Base-by-base conservation (phyloP, 2,329 filamentous ascomycete genomes). In the Cyphellophora attinorum region DNA sequence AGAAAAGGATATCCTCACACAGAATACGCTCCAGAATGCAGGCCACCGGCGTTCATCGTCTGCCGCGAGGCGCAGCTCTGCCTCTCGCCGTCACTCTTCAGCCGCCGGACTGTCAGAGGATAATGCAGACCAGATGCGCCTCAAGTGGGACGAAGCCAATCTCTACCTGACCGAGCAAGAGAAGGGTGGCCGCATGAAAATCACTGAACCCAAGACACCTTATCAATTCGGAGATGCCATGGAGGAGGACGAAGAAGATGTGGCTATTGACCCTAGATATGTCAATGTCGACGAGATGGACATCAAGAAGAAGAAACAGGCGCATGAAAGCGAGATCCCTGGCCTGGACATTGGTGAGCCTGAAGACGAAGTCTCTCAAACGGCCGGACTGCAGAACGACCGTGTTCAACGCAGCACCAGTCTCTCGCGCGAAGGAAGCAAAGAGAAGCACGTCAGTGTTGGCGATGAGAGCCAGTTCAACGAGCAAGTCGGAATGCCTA, bases 91-190 rank as follows among this genome's bases (percentile, higher is more conserved):
- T 33, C 80, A 79, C 46, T 88, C 82, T 1, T 60, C 60, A 41
- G 62, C 59, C 39, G 61, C 61, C 41, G 60, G 49, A 39, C 63
- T 66, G 19, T 59, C 65, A 29, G 66, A 72, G 27, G 58, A 67
- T 12, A 72, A 76, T 33, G 71, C 76, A 31, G 70, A 68, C 38
- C 79, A 74, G 39, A 81, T 83, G 44, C 79, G 86, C 43, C 70
- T 98, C 48, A 94, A 95, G 65, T 98, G 91, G 91, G 91, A 98
- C 59, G 91, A 98, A 66, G 91, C 85, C 29, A 98, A 98, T 56
- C 73, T 98, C 19, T 98, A 95, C 62, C 73, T 98, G 34, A 91
- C 91, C 5, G 91, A 98, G 64, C 89, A 96, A 61, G 29, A 85
- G 96, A 61, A 88, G 84, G 61, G 85, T 79, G 40, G 81, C 82